A percentile compares a stretch with the other conserved stretches of the same genome.
Conservation (phyloP, 768 basidiomycete genomes). For the Mycena vulgaris region DNA sequence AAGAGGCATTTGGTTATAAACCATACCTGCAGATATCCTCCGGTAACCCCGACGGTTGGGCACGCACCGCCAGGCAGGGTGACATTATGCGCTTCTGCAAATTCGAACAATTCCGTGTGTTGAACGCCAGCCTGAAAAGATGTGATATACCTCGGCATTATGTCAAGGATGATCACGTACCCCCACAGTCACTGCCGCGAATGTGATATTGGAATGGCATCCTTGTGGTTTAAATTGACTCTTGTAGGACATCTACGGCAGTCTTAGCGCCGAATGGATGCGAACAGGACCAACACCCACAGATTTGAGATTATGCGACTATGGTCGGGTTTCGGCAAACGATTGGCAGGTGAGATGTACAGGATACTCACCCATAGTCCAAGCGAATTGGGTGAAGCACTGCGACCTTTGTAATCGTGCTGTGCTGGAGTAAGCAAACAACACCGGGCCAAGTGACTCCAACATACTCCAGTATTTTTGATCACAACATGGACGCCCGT, state of each 20-base stretch:
- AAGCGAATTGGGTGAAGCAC: constrained; percentile 39
- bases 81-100: constrained; percentile 43
- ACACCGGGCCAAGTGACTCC: neutral
- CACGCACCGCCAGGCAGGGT: constrained; percentile 42
- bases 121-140: constrained; percentile 36
- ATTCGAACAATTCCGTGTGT: constrained; percentile 36
- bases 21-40: constrained; percentile 30
- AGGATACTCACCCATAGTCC: constrained; percentile 40
- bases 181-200: neutral
- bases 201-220: neutral
- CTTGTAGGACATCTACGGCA: neutral
- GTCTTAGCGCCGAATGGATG: neutral
- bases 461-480: constrained; percentile 45
- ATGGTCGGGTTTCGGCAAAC: neutral
- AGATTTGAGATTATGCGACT: neutral
- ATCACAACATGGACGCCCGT: constrained; percentile 41
- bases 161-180: neutral
- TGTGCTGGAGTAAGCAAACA: neutral
- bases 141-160: neutral
- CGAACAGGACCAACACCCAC: neutral
- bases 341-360: neutral
- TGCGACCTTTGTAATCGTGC: constrained; percentile 48
- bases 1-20: neutral
- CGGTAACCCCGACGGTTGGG: constrained; percentile 25
- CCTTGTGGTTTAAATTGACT: neutral